Evolutionary conservation across 805 yeast genomes (phyloP).

Genomic region (Zygotorulaspora sp.): DNA sequence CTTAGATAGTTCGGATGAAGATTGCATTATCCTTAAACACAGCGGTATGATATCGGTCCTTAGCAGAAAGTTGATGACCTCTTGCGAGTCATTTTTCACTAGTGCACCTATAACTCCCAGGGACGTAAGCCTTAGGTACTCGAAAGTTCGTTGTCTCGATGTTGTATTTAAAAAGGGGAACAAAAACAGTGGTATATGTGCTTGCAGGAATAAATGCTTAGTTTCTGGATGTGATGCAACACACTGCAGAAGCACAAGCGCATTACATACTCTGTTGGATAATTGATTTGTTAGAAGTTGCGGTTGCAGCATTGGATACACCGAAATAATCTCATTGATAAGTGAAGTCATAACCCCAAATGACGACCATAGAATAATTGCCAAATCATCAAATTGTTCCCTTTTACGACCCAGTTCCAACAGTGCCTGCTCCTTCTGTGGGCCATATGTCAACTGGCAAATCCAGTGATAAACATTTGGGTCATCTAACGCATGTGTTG

Average conservation of each 20-base stretch:
- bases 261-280: constrained; percentile 92
- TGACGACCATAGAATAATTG: constrained; percentile 89
- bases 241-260: constrained; percentile 89
- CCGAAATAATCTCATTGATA: constrained; percentile 82
- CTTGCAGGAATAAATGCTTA: constrained; percentile 74
- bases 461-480: constrained; percentile 89
- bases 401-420: constrained; percentile 89
- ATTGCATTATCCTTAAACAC: constrained; percentile 91
- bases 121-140: constrained; percentile 85
- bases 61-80: constrained; percentile 82
- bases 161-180: constrained; percentile 93
- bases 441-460: constrained; percentile 81
- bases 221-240: constrained; percentile 95
- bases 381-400: constrained; percentile 91
- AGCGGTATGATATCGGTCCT: constrained; percentile 97
- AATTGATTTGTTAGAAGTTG: constrained; percentile 81
- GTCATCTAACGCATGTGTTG: constrained; percentile 54
- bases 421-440: constrained; percentile 87
- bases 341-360: constrained; percentile 94
- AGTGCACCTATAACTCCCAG: constrained; percentile 96
- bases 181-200: constrained; percentile 86
- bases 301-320: constrained; percentile 85
- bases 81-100: constrained; percentile 93
- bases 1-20: constrained; percentile 86
- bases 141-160: constrained; percentile 88